phyloP scores from a whole-genome alignment of 148 eudicot species.

The Simmondsia chinensis region DNA sequence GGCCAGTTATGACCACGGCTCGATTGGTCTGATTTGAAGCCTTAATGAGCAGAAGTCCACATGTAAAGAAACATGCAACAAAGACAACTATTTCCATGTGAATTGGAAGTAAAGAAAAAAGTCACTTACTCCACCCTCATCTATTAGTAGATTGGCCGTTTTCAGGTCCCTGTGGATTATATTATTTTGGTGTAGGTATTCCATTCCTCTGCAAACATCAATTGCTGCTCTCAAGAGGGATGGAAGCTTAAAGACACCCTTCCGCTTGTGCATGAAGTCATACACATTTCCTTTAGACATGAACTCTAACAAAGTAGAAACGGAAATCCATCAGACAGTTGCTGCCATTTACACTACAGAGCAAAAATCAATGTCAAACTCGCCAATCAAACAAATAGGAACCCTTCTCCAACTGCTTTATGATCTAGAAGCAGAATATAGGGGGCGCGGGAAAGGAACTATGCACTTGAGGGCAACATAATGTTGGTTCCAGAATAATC shows the following conservation, averaged over 20 bases:
- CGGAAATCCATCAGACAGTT: constrained; percentile 11
- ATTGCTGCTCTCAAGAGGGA: constrained; percentile 57
- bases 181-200: constrained; percentile 73
- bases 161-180: constrained; percentile 86
- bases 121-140: constrained; percentile 61
- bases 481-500: too few relatives aligned
- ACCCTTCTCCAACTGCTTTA: too few relatives aligned
- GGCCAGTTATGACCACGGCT: too few relatives aligned
- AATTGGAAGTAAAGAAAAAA: background rate
- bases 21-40: too few relatives aligned
- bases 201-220: constrained; percentile 81
- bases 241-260: constrained; percentile 49
- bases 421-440: too few relatives aligned
- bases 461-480: too few relatives aligned
- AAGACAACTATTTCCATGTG: too few relatives aligned
- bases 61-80: background rate
- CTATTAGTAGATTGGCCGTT: constrained; percentile 83
- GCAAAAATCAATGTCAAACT: background rate
- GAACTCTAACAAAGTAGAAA: constrained; percentile 41
- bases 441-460: too few relatives aligned
- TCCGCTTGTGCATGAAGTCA: constrained; percentile 66
- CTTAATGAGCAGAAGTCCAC: background rate
- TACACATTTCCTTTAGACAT: constrained; percentile 75
- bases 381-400: background rate
- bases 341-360: background rate